Evolutionary conservation across 2,329 filamentous ascomycete genomes (phyloP).

Genomic region (Botrytis pseudocinerea): DNA sequence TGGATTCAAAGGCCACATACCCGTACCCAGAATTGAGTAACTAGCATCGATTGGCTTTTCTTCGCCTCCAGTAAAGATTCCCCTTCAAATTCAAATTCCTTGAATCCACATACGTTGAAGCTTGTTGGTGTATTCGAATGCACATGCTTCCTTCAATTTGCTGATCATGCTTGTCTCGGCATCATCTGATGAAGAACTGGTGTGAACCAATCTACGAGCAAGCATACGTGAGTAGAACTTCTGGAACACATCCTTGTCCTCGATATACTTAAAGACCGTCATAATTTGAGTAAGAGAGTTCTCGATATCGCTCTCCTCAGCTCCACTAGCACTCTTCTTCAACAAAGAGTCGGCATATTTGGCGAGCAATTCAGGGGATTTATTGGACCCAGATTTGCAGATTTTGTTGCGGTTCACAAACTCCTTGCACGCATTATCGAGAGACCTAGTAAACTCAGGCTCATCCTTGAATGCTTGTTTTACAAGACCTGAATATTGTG

Average conservation of each 20-base stretch:
- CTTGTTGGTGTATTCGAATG: conserved; percentile 99
- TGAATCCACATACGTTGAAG: conserved; percentile 94
- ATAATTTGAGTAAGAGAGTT: conserved; percentile 88
- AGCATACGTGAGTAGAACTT: conserved; percentile 99
- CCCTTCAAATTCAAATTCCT: conserved; percentile 72
- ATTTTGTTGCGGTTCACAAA: conserved; percentile 98
- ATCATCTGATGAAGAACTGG: conserved; percentile 93
- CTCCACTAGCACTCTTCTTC: conserved; percentile 88
- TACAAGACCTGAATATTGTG: conserved; percentile 87
- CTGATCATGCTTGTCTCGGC: conserved; percentile 99
- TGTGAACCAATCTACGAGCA: conserved; percentile 90
- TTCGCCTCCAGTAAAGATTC: conserved; percentile 62
- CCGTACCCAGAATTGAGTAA: conserved; percentile 91
- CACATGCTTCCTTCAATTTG: conserved; percentile 97
- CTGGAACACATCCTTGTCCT: conserved; percentile 99
- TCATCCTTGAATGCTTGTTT: conserved; percentile 92
- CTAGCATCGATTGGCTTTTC: conserved; percentile 75
- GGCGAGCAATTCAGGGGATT: conserved; percentile 89
- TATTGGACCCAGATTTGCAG: conserved; percentile 89
- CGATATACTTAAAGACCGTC: conserved; percentile 99
- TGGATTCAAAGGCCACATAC: conserved; percentile 92
- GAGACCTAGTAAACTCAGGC: conserved; percentile 91
- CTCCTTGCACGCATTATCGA: conserved; percentile 96
- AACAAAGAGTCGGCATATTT: conserved; percentile 93
- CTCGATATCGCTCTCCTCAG: conserved; percentile 92